Evolutionary conservation across 1,284 basidiomycete genomes (phyloP).

Genomic region (Ustilago lituana): DNA sequence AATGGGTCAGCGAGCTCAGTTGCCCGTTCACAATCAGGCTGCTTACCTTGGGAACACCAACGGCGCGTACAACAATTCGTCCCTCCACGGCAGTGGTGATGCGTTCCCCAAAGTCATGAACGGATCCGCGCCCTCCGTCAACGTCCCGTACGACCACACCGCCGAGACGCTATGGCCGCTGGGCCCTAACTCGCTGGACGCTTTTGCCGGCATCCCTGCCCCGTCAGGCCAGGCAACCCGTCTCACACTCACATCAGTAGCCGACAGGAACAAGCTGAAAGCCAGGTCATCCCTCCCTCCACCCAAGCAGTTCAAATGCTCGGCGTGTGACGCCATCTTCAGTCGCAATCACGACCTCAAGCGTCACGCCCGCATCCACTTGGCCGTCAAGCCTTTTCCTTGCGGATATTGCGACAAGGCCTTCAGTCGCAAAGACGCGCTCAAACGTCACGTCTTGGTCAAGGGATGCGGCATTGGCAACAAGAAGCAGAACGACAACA

Average conservation of each 20-base stretch:
- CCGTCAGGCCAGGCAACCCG: constrained; percentile 21
- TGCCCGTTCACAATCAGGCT: constrained; percentile 10
- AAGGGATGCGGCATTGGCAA: constrained; percentile 54
- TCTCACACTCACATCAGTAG: constrained; percentile 32
- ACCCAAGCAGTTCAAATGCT: constrained; percentile 56
- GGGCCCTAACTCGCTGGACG: constrained; percentile 38
- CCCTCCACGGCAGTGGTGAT: constrained; percentile 15
- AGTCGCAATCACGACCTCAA: constrained; percentile 64
- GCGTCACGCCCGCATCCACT: constrained; percentile 61
- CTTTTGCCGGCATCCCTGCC: constrained; percentile 38
- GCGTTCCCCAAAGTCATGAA: constrained; percentile 20
- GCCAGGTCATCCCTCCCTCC: constrained; percentile 31
- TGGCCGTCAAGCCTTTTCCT: constrained; percentile 61
- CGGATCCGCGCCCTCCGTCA: constrained; percentile 10
- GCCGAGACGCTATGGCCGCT: constrained; percentile 40
- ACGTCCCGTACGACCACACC: constrained; percentile 23
- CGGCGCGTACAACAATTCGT: constrained; percentile 22
- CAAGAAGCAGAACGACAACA: constrained; percentile 39
- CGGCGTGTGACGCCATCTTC: constrained; percentile 57
- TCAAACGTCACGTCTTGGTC: constrained; percentile 58
- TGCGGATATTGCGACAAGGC: constrained; percentile 58
- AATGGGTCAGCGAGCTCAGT: constrained; percentile 13
- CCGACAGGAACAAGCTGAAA: constrained; percentile 35
- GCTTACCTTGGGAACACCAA: constrained; percentile 22
- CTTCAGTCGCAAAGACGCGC: constrained; percentile 61